A percentile compares a stretch with the other conserved stretches of the same genome.
Conservation (phyloP, 805 yeast genomes). For the Zygoascus biomembranicola region DNA sequence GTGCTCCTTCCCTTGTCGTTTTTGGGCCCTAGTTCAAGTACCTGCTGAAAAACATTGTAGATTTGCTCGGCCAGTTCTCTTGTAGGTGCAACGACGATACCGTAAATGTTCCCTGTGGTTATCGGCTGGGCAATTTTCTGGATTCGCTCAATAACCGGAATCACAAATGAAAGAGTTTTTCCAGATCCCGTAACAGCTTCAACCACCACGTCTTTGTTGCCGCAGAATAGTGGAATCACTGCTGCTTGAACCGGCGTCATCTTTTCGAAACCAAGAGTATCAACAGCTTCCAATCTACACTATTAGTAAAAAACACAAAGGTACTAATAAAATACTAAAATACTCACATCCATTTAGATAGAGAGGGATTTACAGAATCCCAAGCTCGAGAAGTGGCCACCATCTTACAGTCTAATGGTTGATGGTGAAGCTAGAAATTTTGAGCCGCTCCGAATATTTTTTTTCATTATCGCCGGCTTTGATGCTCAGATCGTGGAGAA, state of each 20-base stretch:
- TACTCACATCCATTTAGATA: constrained; percentile 58
- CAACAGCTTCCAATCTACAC: constrained; percentile 46
- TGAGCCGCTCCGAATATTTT: neutral
- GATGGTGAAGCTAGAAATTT: neutral
- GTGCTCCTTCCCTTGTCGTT: constrained; percentile 30
- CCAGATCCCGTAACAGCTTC: constrained; percentile 98
- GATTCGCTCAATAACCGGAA: constrained; percentile 72
- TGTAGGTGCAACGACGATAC: constrained; percentile 66
- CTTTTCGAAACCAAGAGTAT: constrained; percentile 61
- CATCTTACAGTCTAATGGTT: neutral
- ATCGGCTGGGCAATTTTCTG: constrained; percentile 27
- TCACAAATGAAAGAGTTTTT: constrained; percentile 84
- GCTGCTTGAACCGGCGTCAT: constrained; percentile 99
- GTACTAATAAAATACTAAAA: neutral
- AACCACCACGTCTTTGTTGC: constrained; percentile 89
- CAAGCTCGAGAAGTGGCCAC: constrained; percentile 43
- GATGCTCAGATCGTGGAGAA: neutral
- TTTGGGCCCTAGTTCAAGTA: constrained; percentile 44
- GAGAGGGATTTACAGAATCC: constrained; percentile 43
- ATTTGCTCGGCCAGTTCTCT: constrained; percentile 49
- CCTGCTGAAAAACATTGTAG: constrained; percentile 49
- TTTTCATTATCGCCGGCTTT: neutral
- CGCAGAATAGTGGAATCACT: constrained; percentile 73
- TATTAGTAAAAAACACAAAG: neutral
- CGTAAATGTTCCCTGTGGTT: constrained; percentile 56